Evolutionary conservation across 2,329 filamentous ascomycete species (phyloP).

Genomic region (Sarocladium kiliense): DNA sequence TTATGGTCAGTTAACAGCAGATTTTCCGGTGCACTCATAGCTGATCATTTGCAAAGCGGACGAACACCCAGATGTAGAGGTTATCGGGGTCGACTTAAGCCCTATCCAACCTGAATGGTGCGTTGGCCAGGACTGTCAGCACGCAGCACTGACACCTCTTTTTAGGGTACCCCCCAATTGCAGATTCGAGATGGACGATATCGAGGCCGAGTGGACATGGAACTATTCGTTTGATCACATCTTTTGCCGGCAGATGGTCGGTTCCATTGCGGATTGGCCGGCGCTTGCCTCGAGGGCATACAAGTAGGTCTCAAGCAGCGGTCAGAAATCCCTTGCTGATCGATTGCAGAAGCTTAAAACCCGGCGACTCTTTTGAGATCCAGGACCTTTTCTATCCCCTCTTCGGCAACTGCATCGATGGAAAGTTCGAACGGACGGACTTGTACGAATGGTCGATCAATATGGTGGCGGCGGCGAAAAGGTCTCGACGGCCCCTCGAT

Average conservation of each 20-base stretch:
- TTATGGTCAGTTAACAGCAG: not conserved
- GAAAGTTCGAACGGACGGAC: not conserved
- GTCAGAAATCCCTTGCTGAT: not conserved
- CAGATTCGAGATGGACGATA: constrained; percentile 17
- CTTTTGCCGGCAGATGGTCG: constrained; percentile 17
- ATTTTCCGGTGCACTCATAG: not conserved
- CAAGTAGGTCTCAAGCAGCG: constrained; percentile 8
- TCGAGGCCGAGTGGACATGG: constrained; percentile 19
- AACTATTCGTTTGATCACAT: constrained; percentile 18
- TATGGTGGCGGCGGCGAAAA: constrained; percentile 21
- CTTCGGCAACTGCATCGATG: constrained; percentile 7
- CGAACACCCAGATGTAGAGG: not conserved
- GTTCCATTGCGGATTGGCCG: constrained; percentile 15
- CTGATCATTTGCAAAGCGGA: not conserved
- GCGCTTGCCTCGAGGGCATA: constrained; percentile 17
- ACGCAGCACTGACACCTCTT: not conserved
- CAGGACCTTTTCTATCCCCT: constrained; percentile 14
- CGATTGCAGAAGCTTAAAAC: constrained; percentile 9
- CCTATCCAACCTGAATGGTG: not conserved
- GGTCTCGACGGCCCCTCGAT: constrained; percentile 21
- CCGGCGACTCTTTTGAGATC: constrained; percentile 19
- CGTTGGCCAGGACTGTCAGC: not conserved
- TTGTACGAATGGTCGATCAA: constrained; percentile 21
- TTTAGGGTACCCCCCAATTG: constrained; percentile 18
- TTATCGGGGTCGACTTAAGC: not conserved